A percentile compares a stretch with the other conserved stretches of the same genome.
Evolutionary conservation across 2,329 filamentous ascomycete genomes (phyloP).

Genomic region (Incumbomyces delicatus): DNA sequence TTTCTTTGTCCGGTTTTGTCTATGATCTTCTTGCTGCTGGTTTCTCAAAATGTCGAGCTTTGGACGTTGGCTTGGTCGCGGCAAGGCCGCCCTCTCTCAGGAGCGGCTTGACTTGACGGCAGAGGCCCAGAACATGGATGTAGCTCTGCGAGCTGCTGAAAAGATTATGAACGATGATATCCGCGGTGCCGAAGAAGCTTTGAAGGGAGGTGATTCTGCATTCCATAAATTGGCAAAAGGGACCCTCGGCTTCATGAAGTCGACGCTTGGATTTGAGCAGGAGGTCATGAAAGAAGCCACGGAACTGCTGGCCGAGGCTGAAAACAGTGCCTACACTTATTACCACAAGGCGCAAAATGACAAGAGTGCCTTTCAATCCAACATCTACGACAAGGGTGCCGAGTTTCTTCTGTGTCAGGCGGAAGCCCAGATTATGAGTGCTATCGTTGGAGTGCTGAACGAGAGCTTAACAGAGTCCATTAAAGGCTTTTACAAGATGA

Average conservation of each 20-base stretch:
- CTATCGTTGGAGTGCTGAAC: constrained; percentile 78
- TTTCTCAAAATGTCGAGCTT: constrained; percentile 5
- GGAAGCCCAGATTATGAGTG: constrained; percentile 79
- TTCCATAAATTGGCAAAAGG: constrained; percentile 80
- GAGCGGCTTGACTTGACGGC: constrained; percentile 48
- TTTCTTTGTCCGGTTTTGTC: too few relatives aligned
- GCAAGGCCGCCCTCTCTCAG: constrained; percentile 54
- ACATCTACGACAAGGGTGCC: constrained; percentile 70
- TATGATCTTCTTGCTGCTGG: neutral
- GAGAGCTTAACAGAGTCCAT: constrained; percentile 87
- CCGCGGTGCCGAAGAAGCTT: constrained; percentile 64
- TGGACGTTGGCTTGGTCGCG: constrained; percentile 51
- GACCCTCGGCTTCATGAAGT: constrained; percentile 73
- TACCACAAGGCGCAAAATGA: constrained; percentile 65
- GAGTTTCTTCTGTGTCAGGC: constrained; percentile 80
- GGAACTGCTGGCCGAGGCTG: constrained; percentile 61
- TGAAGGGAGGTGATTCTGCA: constrained; percentile 65
- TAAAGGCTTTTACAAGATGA: constrained; percentile 83
- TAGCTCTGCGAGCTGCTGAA: constrained; percentile 43
- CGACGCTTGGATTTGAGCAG: constrained; percentile 84
- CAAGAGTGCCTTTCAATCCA: constrained; percentile 43
- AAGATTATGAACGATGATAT: constrained; percentile 87
- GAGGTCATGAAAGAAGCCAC: constrained; percentile 79
- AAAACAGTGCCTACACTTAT: constrained; percentile 65
- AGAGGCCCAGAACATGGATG: constrained; percentile 41